Conservation (phyloP, 2,329 filamentous ascomycete species). For the Aspergillus awamori region DNA sequence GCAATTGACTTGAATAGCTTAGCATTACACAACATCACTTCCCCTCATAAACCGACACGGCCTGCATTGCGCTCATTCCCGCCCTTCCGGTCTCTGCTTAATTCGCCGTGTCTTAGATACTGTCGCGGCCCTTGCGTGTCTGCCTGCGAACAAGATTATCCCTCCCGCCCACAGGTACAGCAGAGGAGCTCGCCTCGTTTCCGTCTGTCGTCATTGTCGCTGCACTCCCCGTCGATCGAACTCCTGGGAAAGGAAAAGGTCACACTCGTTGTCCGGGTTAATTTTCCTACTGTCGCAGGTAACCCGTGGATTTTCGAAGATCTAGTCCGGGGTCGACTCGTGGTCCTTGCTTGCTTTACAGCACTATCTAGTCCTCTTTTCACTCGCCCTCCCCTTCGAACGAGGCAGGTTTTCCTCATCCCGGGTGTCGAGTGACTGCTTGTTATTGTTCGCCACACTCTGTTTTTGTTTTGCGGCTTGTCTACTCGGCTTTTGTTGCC, state of each 20-base stretch:
- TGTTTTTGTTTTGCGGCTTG: not conserved
- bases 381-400: slow-evolving; percentile 2
- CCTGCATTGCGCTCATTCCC: slow-evolving; percentile 22
- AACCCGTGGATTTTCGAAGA: not conserved
- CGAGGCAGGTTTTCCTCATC: slow-evolving; percentile 12
- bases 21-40: slow-evolving; percentile 19
- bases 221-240: slow-evolving; percentile 18
- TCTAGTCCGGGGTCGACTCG: not conserved
- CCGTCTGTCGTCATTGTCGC: slow-evolving; percentile 17
- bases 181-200: slow-evolving; percentile 2
- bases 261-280: not conserved
- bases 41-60: slow-evolving; percentile 9
- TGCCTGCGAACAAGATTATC: slow-evolving; percentile 15
- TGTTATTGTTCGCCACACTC: not conserved
- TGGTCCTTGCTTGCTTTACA: slow-evolving; percentile 16
- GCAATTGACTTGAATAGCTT: slow-evolving; percentile 22
- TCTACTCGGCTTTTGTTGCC: slow-evolving; percentile 13
- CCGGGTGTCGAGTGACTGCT: not conserved
- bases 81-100: slow-evolving; percentile 13
- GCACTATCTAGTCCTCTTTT: not conserved
- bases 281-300: not conserved
- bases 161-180: slow-evolving; percentile 6
- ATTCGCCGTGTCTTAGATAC: slow-evolving; percentile 17
- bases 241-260: slow-evolving; percentile 5
- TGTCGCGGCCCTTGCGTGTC: slow-evolving; percentile 25